A percentile compares a stretch with the other conserved stretches of the same genome.
Evolutionary conservation across 208 protist species (phyloP).

Genomic region (Trypanosoma melophagium): DNA sequence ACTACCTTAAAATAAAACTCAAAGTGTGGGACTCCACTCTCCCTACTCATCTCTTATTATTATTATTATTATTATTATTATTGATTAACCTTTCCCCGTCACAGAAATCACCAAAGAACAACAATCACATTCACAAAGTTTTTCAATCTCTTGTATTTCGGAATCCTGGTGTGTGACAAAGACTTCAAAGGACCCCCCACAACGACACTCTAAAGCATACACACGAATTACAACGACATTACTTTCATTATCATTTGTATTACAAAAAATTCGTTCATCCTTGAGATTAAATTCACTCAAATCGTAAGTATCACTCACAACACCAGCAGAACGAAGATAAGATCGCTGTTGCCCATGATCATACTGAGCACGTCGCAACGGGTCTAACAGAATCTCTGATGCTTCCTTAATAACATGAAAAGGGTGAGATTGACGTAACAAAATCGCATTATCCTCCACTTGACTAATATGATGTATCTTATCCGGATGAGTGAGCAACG

Average conservation of each 20-base stretch:
- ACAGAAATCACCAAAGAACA: slow-evolving; percentile 82
- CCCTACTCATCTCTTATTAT: too few relatives aligned
- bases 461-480: slow-evolving; percentile 24
- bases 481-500: slow-evolving; percentile 73
- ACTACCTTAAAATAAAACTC: too few relatives aligned
- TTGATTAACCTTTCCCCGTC: slow-evolving; percentile 9
- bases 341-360: slow-evolving; percentile 40
- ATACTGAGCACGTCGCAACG: slow-evolving; percentile 47
- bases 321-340: slow-evolving; percentile 43
- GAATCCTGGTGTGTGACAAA: slow-evolving; percentile 29
- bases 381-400: slow-evolving; percentile 66
- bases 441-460: neutral
- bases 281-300: slow-evolving; percentile 59
- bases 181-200: slow-evolving; percentile 74
- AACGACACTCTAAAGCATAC: slow-evolving; percentile 73
- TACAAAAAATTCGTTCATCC: neutral
- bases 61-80: too few relatives aligned
- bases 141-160: neutral
- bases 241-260: slow-evolving; percentile 12
- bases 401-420: slow-evolving; percentile 75
- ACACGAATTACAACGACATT: slow-evolving; percentile 30
- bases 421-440: slow-evolving; percentile 4
- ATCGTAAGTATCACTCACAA: slow-evolving; percentile 56
- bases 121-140: slow-evolving; percentile 68
- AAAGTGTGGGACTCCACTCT: too few relatives aligned